Conservation (phyloP, 306 rosid genomes). For the Citrullus colocynthis region DNA sequence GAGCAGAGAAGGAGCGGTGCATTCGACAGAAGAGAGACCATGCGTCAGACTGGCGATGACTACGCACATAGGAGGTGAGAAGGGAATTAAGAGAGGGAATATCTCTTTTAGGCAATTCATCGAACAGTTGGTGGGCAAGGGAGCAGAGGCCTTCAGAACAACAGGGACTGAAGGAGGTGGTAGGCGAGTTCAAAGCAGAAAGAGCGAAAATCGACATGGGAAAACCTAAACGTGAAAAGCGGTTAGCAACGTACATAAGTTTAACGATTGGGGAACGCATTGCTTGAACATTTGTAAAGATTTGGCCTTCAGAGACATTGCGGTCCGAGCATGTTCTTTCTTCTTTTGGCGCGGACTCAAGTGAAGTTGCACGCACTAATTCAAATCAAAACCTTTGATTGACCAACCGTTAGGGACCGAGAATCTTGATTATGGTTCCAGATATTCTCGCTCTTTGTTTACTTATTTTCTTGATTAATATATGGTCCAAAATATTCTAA, state of each 20-base stretch:
- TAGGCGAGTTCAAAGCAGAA: neutral
- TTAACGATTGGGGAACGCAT: neutral
- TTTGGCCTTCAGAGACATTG: neutral
- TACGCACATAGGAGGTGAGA: conserved; percentile 27
- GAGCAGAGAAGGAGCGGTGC: conserved; percentile 20
- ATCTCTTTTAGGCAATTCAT: conserved; percentile 23
- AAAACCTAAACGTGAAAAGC: neutral
- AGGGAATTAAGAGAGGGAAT: conserved; percentile 26
- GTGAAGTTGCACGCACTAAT: neutral
- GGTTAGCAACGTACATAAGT: neutral
- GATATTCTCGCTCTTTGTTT: too few relatives aligned
- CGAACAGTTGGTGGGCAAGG: conserved; percentile 15
- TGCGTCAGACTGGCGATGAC: conserved; percentile 16
- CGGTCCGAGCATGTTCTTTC: neutral
- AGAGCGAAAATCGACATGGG: neutral
- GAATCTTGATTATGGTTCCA: too few relatives aligned
- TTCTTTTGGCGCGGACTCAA: neutral
- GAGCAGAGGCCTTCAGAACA: neutral
- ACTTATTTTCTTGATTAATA: too few relatives aligned
- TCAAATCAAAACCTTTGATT: neutral
- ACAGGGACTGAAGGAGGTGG: neutral
- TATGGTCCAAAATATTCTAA: too few relatives aligned
- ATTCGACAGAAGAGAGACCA: conserved; percentile 26
- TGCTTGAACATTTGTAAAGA: neutral
- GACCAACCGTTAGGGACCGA: too few relatives aligned